Base-by-base conservation (phyloP, 805 yeast species). In the Myxozyma monticola region DNA sequence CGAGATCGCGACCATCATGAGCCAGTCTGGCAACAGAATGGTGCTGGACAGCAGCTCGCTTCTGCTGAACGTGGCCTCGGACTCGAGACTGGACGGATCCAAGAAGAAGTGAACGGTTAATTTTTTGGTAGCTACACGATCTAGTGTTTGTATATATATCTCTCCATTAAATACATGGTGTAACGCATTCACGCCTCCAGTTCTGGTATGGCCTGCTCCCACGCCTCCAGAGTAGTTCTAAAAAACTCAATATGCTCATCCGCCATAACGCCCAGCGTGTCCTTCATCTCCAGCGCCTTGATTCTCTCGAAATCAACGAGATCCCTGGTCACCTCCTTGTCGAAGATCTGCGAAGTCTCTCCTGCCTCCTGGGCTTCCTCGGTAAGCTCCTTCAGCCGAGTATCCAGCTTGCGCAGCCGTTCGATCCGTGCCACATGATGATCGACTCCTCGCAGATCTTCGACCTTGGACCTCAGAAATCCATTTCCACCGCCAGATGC, bases 31-130 rank as follows among this genome's bases (percentile, higher is more conserved):
- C 62, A 93, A 93, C 81, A 83, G 81, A 68, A 88, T 93, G 63
- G 77, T 91, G 63, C 78, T 93, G 65, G 96, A 91, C 67, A 90
- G 87, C 68, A 96, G 88, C 71, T 84, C 97, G 24, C 80, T 93
- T 69, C 77, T 93, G 70, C 79, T 93, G 69, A 88, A 91, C 71
- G 91, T 96, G 8, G 82, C 85, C 35, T 76, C 84, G 44, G 98
- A 91, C 70, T 72, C 84, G 34, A 82, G 96, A 68, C 51, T 26
- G n/a, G 54, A 49, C 22, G 31, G 26, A 30, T 45, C 40, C 50
- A 54, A 42, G 43, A 46, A 46, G 45, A 28, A 28, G 14, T 28
- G 9, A 28, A 28, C 31, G 9, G 31, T 14, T 9, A 28, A 28
- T 28, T 28, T n/a, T n/a, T n/a, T n/a, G n/a, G n/a, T 9, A 28